Percentiles rank a stretch among this genome's conserved stretches.
Conservation (phyloP, 75 land plant species). For the Cupressus sempervirens region DNA sequence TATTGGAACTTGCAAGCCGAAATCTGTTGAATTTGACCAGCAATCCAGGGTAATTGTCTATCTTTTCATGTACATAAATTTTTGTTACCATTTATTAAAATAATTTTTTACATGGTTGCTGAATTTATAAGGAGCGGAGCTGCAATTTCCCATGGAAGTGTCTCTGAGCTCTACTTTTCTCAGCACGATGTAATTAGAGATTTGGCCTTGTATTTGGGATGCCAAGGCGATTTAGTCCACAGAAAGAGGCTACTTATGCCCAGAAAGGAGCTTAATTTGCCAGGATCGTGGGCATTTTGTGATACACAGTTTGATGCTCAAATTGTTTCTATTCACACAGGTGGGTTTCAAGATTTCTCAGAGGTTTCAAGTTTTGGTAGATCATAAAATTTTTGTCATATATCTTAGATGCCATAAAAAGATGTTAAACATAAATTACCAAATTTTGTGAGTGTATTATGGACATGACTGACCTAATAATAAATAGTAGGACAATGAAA, state of each 20-base stretch:
- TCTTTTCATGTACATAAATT: neutral
- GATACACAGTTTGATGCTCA: slow-evolving; percentile 47
- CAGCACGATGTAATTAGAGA: slow-evolving; percentile 63
- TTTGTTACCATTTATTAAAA: neutral
- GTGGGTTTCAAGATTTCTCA: slow-evolving; percentile 15
- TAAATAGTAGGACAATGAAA: too few relatives aligned
- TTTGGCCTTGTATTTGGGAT: slow-evolving; percentile 42
- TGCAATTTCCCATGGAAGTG: slow-evolving; percentile 20
- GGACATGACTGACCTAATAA: too few relatives aligned
- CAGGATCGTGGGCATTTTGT: slow-evolving; percentile 41
- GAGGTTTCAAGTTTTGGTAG: neutral
- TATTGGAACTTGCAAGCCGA: slow-evolving; percentile 46
- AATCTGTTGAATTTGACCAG: slow-evolving; percentile 48
- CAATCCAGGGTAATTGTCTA: slow-evolving; percentile 10
- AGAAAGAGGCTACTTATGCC: slow-evolving; percentile 53
- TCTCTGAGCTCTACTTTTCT: slow-evolving; percentile 37
- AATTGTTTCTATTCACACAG: slow-evolving; percentile 57
- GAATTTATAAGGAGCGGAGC: neutral
- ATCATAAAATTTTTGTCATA: neutral
- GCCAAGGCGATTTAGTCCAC: slow-evolving; percentile 9
- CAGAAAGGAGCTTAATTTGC: slow-evolving; percentile 36
- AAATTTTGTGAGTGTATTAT: too few relatives aligned
- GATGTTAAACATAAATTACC: neutral
- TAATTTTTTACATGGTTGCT: neutral
- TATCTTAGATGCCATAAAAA: neutral